These are phyloP conservation scores for Triangularia setosa DNA, from an alignment of 2,329 filamentous ascomycete species.

Conservation along the genomic window DNA sequence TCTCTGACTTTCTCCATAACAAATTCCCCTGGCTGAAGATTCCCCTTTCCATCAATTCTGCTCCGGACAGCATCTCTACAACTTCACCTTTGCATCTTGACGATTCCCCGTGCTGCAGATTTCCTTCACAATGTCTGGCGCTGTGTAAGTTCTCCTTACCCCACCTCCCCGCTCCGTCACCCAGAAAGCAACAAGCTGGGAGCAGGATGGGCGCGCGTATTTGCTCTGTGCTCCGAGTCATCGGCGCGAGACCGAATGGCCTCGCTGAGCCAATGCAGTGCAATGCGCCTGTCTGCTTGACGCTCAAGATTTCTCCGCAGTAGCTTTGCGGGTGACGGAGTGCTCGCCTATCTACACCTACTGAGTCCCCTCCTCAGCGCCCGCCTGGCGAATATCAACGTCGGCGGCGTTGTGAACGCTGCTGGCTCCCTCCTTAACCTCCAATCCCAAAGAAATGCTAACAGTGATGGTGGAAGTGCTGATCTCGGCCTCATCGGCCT, in stretches of 20 bases:
- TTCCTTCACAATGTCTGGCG: conserved; percentile 54
- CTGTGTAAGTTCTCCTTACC: conserved; percentile 59
- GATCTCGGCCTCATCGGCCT: conserved; percentile 91
- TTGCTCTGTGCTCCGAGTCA: not conserved
- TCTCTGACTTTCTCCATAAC: conserved; percentile 20
- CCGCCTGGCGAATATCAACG: conserved; percentile 69
- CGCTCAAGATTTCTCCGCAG: not conserved
- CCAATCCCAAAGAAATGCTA: conserved; percentile 46
- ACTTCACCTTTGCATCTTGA: not conserved
- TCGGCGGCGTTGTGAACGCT: conserved; percentile 55
- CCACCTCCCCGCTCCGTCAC: conserved; percentile 29
- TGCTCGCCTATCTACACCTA: conserved; percentile 27
- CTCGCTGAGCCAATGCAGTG: not conserved
- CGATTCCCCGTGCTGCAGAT: not conserved
- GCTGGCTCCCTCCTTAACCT: conserved; percentile 29
- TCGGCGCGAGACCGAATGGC: not conserved
- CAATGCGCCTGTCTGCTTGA: not conserved
- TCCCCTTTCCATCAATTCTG: not conserved
- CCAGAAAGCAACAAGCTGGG: not conserved
- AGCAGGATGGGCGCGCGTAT: not conserved
- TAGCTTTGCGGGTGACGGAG: not conserved
- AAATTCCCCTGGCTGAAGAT: not conserved
- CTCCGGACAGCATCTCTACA: not conserved
- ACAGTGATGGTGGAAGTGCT: conserved; percentile 58
- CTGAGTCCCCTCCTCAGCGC: conserved; percentile 51